These are phyloP conservation scores for Gossypium longicalyx DNA, from an alignment of 345 rosid genomes.

Conservation along the genomic window DNA sequence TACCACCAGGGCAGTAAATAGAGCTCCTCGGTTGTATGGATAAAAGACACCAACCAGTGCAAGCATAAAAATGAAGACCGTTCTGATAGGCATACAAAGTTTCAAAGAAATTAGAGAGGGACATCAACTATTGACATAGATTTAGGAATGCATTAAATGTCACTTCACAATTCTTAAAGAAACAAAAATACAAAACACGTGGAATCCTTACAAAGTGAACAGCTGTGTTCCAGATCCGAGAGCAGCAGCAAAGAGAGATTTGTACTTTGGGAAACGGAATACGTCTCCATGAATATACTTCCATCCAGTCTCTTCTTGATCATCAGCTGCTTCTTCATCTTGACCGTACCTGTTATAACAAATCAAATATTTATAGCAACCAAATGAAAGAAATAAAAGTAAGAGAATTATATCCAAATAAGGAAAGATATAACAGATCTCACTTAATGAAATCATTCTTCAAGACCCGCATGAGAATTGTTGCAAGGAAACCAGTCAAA, in stretches of 20 bases:
- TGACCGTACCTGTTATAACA: slow-evolving; percentile 54
- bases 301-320: slow-evolving; percentile 92
- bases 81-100: slow-evolving; percentile 32
- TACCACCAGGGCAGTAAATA: slow-evolving; percentile 82
- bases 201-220: slow-evolving; percentile 64
- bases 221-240: slow-evolving; percentile 79
- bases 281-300: slow-evolving; percentile 85
- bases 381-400: neutral
- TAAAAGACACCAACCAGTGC: slow-evolving; percentile 88
- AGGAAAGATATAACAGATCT: slow-evolving; percentile 22
- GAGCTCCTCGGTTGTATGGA: slow-evolving; percentile 91
- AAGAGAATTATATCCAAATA: neutral
- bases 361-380: neutral
- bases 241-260: slow-evolving; percentile 71
- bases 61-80: slow-evolving; percentile 72
- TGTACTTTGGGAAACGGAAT: slow-evolving; percentile 65
- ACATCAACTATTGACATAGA: neutral
- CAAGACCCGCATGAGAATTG: slow-evolving; percentile 84
- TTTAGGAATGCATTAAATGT: neutral
- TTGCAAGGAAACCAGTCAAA: slow-evolving; percentile 86
- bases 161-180: neutral
- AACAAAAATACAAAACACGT: neutral
- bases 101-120: neutral
- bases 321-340: slow-evolving; percentile 88
- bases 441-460: slow-evolving; percentile 91